phyloP scores from a whole-genome alignment of 768 basidiomycete genomes.

The Kwoniella pini region DNA sequence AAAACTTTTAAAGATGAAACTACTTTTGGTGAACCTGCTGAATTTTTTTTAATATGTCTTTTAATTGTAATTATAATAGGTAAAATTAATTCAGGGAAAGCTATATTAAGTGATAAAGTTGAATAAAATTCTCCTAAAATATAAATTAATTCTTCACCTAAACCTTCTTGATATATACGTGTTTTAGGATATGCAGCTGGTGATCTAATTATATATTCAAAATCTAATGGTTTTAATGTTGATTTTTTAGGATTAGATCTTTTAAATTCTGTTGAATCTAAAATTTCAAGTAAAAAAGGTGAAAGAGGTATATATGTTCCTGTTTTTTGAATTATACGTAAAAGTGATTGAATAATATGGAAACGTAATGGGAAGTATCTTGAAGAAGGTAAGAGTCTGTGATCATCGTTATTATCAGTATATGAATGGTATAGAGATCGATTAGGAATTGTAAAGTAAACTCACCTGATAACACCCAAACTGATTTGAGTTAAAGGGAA shows the following conservation, averaged over 20 bases:
- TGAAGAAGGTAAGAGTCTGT: constrained; percentile 81
- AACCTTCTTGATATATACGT: constrained; percentile 75
- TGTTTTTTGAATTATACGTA: constrained; percentile 80
- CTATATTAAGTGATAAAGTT: constrained; percentile 77
- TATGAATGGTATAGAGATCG: neutral
- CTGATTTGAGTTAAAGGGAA: constrained; percentile 95
- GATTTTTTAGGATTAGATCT: constrained; percentile 72
- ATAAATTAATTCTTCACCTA: constrained; percentile 78
- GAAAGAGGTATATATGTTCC: constrained; percentile 82
- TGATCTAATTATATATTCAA: constrained; percentile 80
- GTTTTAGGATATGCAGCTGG: constrained; percentile 88
- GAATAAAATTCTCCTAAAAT: constrained; percentile 75
- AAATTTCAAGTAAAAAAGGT: constrained; percentile 80
- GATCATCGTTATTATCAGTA: too few relatives aligned
- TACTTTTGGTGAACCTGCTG: constrained; percentile 49
- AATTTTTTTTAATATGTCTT: constrained; percentile 66
- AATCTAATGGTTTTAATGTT: constrained; percentile 83
- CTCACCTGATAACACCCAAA: constrained; percentile 87
- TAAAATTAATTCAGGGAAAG: constrained; percentile 88
- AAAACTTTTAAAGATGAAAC: constrained; percentile 66
- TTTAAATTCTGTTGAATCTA: constrained; percentile 70
- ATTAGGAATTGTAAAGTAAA: constrained; percentile 21
- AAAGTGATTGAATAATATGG: constrained; percentile 82
- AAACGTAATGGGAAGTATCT: constrained; percentile 95
- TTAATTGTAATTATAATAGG: constrained; percentile 73